Conservation (phyloP, 1,139 yeast genomes). For the Geotrichum klebahnii region DNA sequence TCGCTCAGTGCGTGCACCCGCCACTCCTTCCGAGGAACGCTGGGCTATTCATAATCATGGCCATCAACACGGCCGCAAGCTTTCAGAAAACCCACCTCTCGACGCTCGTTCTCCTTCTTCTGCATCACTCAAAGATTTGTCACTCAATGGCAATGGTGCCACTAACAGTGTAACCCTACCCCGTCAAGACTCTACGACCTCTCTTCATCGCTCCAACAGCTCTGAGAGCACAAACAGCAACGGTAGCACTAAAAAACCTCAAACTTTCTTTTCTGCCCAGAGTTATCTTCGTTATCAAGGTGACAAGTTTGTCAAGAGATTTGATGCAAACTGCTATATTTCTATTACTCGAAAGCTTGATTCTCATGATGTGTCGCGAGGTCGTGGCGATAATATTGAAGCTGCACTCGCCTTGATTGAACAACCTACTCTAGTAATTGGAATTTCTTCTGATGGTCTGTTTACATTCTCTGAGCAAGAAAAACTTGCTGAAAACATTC, state of each 20-base stretch:
- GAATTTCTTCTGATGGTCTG: constrained; percentile 86
- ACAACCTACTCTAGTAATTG: constrained; percentile 79
- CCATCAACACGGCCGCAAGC: constrained; percentile 37
- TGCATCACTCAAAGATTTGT: constrained; percentile 11
- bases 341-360: constrained; percentile 89
- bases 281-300: constrained; percentile 92
- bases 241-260: constrained; percentile 50
- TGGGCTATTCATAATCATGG: constrained; percentile 71
- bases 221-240: constrained; percentile 17
- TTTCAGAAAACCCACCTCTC: constrained; percentile 22
- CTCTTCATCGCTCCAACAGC: constrained; percentile 25
- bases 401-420: constrained; percentile 53
- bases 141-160: constrained; percentile 10
- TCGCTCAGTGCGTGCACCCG: constrained; percentile 29
- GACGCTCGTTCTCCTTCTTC: constrained; percentile 3
- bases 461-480: constrained; percentile 92
- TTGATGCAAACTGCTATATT: constrained; percentile 95
- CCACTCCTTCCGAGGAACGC: constrained; percentile 47
- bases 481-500: constrained; percentile 68
- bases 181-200: no score
- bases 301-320: constrained; percentile 76
- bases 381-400: constrained; percentile 52
- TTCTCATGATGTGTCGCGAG: constrained; percentile 89
- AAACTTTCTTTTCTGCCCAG: constrained; percentile 91
- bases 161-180: constrained; percentile 9